A percentile compares a stretch with the other conserved stretches of the same genome.
These are phyloP conservation scores for Cairneyella variabilis DNA, from an alignment of 495 filamentous ascomycete species.

Conservation along the genomic window DNA sequence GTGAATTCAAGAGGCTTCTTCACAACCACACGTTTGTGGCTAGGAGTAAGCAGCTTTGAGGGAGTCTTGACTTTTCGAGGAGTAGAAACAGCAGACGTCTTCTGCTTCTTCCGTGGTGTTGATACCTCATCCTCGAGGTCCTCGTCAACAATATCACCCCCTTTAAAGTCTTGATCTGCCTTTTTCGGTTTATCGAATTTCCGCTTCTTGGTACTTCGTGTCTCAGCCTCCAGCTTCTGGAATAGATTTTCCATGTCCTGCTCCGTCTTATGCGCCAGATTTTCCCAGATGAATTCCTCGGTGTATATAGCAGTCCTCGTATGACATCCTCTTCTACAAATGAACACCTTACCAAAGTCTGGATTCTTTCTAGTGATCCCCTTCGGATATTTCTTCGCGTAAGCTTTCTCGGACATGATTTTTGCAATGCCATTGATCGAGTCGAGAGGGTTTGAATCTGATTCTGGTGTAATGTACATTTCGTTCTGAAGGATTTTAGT, in stretches of 20 bases:
- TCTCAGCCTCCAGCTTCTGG: slow-evolving; percentile 61
- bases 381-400: slow-evolving; percentile 63
- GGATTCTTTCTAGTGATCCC: slow-evolving; percentile 71
- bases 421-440: slow-evolving; percentile 87
- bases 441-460: slow-evolving; percentile 78
- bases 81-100: slow-evolving; percentile 49
- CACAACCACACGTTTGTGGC: slow-evolving; percentile 70
- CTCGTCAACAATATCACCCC: slow-evolving; percentile 35
- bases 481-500: slow-evolving; percentile 58
- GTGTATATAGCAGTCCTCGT: slow-evolving; percentile 87
- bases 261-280: slow-evolving; percentile 61
- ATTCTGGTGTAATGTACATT: slow-evolving; percentile 82
- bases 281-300: slow-evolving; percentile 87
- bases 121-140: slow-evolving; percentile 46
- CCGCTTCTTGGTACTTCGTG: slow-evolving; percentile 65
- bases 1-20: slow-evolving; percentile 96
- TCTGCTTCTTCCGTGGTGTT: slow-evolving; percentile 38
- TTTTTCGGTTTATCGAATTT: slow-evolving; percentile 26
- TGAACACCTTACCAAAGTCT: slow-evolving; percentile 83
- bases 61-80: slow-evolving; percentile 53
- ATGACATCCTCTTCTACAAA: slow-evolving; percentile 87
- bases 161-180: slow-evolving; percentile 27
- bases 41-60: slow-evolving; percentile 64
- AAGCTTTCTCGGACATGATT: slow-evolving; percentile 69
- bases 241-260: slow-evolving; percentile 61